Evolutionary conservation across 495 filamentous ascomycete genomes (phyloP).

Genomic region (Penicillium longicatenatum): DNA sequence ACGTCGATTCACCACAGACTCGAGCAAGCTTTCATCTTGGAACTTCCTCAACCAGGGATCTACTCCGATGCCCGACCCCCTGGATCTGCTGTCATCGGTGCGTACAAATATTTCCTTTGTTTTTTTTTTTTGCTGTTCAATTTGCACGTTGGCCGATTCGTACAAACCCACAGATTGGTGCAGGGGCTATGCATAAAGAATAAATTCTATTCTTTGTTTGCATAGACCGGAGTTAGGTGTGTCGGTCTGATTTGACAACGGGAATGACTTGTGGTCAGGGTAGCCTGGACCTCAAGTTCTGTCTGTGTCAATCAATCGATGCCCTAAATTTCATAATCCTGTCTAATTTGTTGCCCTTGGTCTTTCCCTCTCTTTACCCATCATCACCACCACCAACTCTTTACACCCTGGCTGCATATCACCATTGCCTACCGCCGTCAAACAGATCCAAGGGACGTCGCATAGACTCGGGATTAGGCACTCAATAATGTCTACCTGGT

Average conservation of each 20-base stretch:
- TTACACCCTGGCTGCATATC: too few relatives aligned
- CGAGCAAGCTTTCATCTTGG: conserved; percentile 75
- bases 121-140: conserved; percentile 1
- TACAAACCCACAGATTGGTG: background rate
- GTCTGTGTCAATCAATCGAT: background rate
- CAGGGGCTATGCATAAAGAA: background rate
- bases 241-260: background rate
- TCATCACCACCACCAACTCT: background rate
- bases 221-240: background rate
- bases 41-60: conserved; percentile 67
- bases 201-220: background rate
- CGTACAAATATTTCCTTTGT: conserved; percentile 25
- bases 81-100: conserved; percentile 61
- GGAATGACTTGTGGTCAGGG: background rate
- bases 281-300: background rate
- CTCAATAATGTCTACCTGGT: background rate
- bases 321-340: background rate
- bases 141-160: background rate
- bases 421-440: background rate
- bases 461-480: background rate
- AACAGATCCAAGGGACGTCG: background rate
- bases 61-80: conserved; percentile 53
- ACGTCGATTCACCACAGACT: conserved; percentile 92
- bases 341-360: background rate
- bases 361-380: background rate